Conservation (phyloP, 352 stramenopile genomes). For the Albugo laibachii region DNA sequence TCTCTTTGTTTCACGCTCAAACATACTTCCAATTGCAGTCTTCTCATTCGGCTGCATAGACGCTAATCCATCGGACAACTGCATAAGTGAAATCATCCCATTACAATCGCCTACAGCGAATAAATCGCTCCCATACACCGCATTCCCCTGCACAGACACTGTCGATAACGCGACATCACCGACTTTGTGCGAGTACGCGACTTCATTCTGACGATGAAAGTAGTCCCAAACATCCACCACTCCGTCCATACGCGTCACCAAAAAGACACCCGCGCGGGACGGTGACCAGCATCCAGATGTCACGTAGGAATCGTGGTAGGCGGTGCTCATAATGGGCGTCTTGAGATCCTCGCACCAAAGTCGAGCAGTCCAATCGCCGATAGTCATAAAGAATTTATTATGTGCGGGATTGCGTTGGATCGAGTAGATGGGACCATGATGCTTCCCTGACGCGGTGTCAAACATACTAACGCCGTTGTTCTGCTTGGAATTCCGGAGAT, state of each 20-base stretch:
- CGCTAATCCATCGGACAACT: conserved; percentile 87
- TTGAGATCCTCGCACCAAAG: conserved; percentile 95
- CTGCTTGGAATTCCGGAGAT: conserved; percentile 90
- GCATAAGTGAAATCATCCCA: conserved; percentile 91
- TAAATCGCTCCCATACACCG: conserved; percentile 77
- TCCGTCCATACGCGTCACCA: conserved; percentile 91
- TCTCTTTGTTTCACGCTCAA: conserved; percentile 92
- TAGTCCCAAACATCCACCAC: conserved; percentile 97
- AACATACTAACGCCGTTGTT: conserved; percentile 96
- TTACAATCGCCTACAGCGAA: conserved; percentile 90
- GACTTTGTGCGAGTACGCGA: conserved; percentile 95
- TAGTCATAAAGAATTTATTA: conserved; percentile 96
- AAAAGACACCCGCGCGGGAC: conserved; percentile 91
- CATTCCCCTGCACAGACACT: conserved; percentile 86
- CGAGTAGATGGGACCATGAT: conserved; percentile 89
- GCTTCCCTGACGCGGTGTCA: conserved; percentile 85
- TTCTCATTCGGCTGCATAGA: conserved; percentile 87
- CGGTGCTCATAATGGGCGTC: conserved; percentile 95
- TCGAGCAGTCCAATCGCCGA: conserved; percentile 92
- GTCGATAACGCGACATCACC: conserved; percentile 79
- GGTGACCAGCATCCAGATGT: conserved; percentile 93
- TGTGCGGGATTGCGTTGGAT: conserved; percentile 95
- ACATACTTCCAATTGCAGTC: conserved; percentile 87
- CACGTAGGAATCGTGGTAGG: conserved; percentile 91
- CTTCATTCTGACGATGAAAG: conserved; percentile 93